phyloP scores from a whole-genome alignment of 2,329 filamentous ascomycete species.

The Epichloe sibirici region DNA sequence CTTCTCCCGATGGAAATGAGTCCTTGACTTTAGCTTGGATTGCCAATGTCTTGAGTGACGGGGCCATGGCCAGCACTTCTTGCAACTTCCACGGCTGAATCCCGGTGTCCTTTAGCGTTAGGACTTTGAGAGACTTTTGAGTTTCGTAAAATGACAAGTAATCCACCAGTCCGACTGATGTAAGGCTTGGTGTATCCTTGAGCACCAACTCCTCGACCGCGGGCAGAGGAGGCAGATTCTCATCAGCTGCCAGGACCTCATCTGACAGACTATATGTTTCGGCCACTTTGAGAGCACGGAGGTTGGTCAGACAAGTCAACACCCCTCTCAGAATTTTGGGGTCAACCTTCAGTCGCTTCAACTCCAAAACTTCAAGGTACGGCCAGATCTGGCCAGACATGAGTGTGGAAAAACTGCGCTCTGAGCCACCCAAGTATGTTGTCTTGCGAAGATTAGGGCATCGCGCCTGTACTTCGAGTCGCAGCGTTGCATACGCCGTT shows the following conservation, averaged over 20 bases:
- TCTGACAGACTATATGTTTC: constrained; percentile 62
- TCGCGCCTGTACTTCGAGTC: constrained; percentile 71
- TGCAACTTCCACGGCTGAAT: constrained; percentile 52
- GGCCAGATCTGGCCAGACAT: constrained; percentile 54
- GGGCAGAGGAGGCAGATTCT: constrained; percentile 60
- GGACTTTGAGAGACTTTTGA: constrained; percentile 47
- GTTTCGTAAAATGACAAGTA: constrained; percentile 54
- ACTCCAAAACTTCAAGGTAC: constrained; percentile 59
- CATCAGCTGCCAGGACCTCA: constrained; percentile 56
- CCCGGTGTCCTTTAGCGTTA: constrained; percentile 62
- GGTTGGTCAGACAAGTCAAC: constrained; percentile 50
- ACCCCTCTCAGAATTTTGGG: constrained; percentile 58
- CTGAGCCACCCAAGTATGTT: constrained; percentile 68
- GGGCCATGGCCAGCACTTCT: constrained; percentile 44
- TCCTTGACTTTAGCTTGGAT: constrained; percentile 38
- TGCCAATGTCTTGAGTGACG: constrained; percentile 43
- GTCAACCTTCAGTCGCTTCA: constrained; percentile 57
- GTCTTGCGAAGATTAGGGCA: constrained; percentile 83
- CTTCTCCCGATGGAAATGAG: constrained; percentile 34
- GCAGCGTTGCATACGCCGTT: constrained; percentile 57
- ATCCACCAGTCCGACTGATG: constrained; percentile 53
- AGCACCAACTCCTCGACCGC: constrained; percentile 62
- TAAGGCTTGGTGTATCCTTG: constrained; percentile 59
- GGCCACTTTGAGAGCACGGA: constrained; percentile 65
- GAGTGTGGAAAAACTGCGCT: constrained; percentile 62